These are phyloP conservation scores for Jatropha curcas DNA, from an alignment of 345 rosid species.

Conservation along the genomic window DNA sequence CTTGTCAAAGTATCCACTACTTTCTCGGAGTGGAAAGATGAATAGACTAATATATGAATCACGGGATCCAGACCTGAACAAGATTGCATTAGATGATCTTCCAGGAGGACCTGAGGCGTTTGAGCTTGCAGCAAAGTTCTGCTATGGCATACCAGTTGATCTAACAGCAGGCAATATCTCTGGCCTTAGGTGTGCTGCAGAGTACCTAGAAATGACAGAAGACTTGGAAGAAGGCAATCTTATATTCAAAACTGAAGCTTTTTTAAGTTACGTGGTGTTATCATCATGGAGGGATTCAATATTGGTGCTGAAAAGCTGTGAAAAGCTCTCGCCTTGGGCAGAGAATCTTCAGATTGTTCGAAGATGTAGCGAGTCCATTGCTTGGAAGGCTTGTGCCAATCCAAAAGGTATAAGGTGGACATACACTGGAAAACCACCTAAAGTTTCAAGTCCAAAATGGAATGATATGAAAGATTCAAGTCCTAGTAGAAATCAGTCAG, in stretches of 20 bases:
- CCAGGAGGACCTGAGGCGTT: conserved; percentile 92
- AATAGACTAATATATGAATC: conserved; percentile 84
- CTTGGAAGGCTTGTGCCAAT: conserved; percentile 98
- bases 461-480: conserved; percentile 71
- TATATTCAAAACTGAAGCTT: conserved; percentile 96
- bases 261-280: conserved; percentile 89
- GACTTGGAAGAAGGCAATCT: conserved; percentile 97
- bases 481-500: conserved; percentile 73
- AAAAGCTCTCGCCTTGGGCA: conserved; percentile 93
- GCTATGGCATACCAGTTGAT: conserved; percentile 91
- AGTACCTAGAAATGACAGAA: conserved; percentile 99
- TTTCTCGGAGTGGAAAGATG: conserved; percentile 92
- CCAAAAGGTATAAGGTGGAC: conserved; percentile 96
- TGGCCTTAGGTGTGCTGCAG: conserved; percentile 85
- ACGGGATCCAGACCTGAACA: conserved; percentile 55
- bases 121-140: conserved; percentile 91
- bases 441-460: conserved; percentile 83
- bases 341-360: conserved; percentile 95
- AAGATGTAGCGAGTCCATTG: conserved; percentile 94
- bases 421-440: conserved; percentile 69
- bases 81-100: conserved; percentile 63
- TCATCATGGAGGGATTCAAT: conserved; percentile 99
- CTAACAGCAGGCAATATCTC: conserved; percentile 91
- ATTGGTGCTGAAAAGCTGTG: conserved; percentile 82
- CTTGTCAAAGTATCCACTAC: conserved; percentile 72